These are phyloP conservation scores for Saccharomycopsis sp. DNA, from an alignment of 805 yeast genomes.

Conservation along the genomic window DNA sequence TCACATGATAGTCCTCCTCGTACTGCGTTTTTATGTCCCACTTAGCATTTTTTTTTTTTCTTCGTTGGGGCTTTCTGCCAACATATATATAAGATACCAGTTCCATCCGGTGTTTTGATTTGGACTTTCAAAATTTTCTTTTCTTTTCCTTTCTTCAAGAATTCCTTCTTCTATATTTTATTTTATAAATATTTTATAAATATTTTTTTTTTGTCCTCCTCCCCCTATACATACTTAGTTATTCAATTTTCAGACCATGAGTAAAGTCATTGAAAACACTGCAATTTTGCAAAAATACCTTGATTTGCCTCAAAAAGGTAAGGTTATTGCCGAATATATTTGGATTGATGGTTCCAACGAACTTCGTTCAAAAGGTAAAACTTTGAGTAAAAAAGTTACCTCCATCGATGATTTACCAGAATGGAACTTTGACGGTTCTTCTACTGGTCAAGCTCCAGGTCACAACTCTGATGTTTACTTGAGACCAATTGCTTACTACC, in stretches of 20 bases:
- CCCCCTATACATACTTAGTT: too few relatives aligned
- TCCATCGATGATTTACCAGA: slow-evolving; percentile 87
- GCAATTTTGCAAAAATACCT: slow-evolving; percentile 77
- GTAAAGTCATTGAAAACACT: slow-evolving; percentile 41
- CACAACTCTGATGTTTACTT: slow-evolving; percentile 91
- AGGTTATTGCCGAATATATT: slow-evolving; percentile 89
- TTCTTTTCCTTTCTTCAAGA: not conserved
- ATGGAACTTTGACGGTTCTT: slow-evolving; percentile 99
- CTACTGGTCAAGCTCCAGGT: slow-evolving; percentile 98
- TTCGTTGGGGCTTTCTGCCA: slow-evolving; percentile 1
- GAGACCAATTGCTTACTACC: slow-evolving; percentile 91
- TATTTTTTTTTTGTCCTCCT: too few relatives aligned
- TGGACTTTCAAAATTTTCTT: not conserved
- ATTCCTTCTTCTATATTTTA: not conserved
- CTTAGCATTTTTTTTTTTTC: too few relatives aligned
- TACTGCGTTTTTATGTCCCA: too few relatives aligned
- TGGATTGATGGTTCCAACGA: slow-evolving; percentile 95
- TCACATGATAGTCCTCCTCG: slow-evolving; percentile 2
- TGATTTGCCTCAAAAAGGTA: slow-evolving; percentile 78
- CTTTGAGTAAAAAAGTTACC: slow-evolving; percentile 61
- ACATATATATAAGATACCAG: too few relatives aligned
- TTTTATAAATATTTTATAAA: too few relatives aligned
- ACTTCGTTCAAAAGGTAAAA: slow-evolving; percentile 91
- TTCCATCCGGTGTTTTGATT: not conserved
- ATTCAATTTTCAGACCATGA: too few relatives aligned